Conservation (phyloP, 1,284 basidiomycete species). For the Apiotrichum laibachii region DNA sequence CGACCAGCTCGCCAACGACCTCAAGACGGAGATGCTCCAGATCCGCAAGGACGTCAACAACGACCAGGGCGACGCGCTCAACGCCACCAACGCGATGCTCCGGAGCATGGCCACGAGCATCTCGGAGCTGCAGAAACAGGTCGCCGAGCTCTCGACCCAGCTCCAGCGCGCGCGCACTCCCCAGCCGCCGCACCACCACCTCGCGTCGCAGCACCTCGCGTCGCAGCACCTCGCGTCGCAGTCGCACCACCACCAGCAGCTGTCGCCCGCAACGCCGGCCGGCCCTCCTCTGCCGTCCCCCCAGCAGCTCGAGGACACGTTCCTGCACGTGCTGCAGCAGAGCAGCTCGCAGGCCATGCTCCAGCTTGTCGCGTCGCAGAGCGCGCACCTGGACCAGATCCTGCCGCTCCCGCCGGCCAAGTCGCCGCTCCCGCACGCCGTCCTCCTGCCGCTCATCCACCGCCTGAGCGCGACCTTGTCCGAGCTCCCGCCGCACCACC, state of each 20-base stretch:
- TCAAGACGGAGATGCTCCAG: slow-evolving; percentile 44
- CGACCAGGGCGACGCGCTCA: slow-evolving; percentile 23
- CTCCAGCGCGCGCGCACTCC: slow-evolving; percentile 9
- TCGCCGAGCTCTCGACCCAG: slow-evolving; percentile 28
- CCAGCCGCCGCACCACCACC: not conserved
- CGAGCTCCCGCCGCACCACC: slow-evolving; percentile 30
- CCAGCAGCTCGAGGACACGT: slow-evolving; percentile 33
- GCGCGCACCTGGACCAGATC: slow-evolving; percentile 19
- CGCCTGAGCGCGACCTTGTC: slow-evolving; percentile 30
- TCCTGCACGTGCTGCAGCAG: slow-evolving; percentile 29
- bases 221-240: slow-evolving; percentile 3
- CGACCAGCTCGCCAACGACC: slow-evolving; percentile 34
- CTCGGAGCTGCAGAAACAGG: slow-evolving; percentile 31
- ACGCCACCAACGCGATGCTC: slow-evolving; percentile 21
- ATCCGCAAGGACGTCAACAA: slow-evolving; percentile 25
- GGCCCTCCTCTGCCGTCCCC: not conserved
- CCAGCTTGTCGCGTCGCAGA: slow-evolving; percentile 28
- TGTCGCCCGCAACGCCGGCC: not conserved
- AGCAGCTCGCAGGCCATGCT: slow-evolving; percentile 23
- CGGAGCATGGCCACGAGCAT: slow-evolving; percentile 24
- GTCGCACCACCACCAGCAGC: slow-evolving; percentile 9
- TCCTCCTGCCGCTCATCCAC: slow-evolving; percentile 41
- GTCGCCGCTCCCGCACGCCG: slow-evolving; percentile 36
- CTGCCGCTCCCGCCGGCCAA: slow-evolving; percentile 16
- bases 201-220: slow-evolving; percentile 1